Evolutionary conservation across 2,329 filamentous ascomycete genomes (phyloP), one percentile per base, ranked within the genome.

Genomic region (Fusarium subglutinans): DNA sequence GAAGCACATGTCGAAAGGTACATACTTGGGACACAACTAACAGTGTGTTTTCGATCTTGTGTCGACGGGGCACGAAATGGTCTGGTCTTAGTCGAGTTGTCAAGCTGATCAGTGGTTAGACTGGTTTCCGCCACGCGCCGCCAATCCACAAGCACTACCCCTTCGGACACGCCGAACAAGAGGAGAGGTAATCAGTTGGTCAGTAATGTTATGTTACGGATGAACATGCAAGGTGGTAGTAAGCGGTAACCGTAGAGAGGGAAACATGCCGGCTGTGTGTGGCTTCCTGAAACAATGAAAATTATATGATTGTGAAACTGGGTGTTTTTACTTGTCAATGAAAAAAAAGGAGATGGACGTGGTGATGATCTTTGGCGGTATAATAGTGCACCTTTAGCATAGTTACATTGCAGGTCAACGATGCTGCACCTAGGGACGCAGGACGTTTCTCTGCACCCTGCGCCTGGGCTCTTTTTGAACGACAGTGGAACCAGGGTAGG

Each of bases 131-230:
- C 70, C 70, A 73, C 66, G 50, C 71, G 66, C 61, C 70, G 66
- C 58, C 50, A 71, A 55, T 64, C 70, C 70, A 70, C 70, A 71
- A 71, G 61, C 70, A 59, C 70, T 71, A 65, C 70, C 58, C 68
- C 70, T 58, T 73, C 71, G 71, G 71, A 41, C 57, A 74, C 62
- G 66, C 71, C 71, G 71, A 74, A 61, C 48, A 45, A 61, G 37
- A 74, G 48, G 17, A 47, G 66, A 66, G 48, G 30, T 53, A 26
- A 37, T 53, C 50, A 53, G 50, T 51, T 51, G 22, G 48, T 51
- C 22, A 24, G 33, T 43, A 38, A 66, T 37, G 26, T 53, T 38
- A 63, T 48, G 61, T 33, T 26, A 59, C 47, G 24, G 18, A 41
- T 38, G 43, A 22, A 35, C 37, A 45, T 30, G n/a, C 35, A 53